Percentiles rank a stretch among this genome's conserved stretches.
Evolutionary conservation across 768 basidiomycete species (phyloP).

Genomic region (Cystobasidium tubakii): DNA sequence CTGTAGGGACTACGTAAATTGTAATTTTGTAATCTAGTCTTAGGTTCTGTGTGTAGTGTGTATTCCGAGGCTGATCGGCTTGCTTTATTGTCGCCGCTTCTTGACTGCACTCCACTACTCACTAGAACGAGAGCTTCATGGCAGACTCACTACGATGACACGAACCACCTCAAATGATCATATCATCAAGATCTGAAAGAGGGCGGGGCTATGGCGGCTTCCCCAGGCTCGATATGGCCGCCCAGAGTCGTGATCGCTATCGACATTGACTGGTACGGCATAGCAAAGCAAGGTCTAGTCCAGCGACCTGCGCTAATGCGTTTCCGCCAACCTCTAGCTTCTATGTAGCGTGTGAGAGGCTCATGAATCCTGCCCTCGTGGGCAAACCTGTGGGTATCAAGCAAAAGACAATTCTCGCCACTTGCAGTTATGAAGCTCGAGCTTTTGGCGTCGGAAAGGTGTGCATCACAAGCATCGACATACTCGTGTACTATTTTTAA

Average conservation of each 20-base stretch:
- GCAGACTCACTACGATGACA: background rate
- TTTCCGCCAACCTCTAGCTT: constrained; percentile 34
- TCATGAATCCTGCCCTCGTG: constrained; percentile 38
- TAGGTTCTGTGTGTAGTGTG: no score
- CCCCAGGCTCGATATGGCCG: background rate
- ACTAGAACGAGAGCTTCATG: background rate
- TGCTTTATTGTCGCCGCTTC: no score
- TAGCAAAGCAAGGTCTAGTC: no score
- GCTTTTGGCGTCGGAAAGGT: constrained; percentile 43
- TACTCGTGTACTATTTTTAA: background rate
- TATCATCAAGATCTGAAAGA: background rate
- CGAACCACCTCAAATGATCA: no score
- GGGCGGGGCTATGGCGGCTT: background rate
- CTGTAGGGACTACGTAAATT: no score
- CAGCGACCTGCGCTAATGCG: background rate
- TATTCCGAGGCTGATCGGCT: no score
- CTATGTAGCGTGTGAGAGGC: constrained; percentile 42
- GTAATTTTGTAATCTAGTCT: no score
- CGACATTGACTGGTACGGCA: constrained; percentile 20
- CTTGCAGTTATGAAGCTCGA: constrained; percentile 43
- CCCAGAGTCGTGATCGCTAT: constrained; percentile 17
- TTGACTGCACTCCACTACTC: no score
- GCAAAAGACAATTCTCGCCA: constrained; percentile 43
- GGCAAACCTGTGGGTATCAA: constrained; percentile 41
- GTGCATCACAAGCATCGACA: background rate